Base-by-base conservation (phyloP, 1,284 basidiomycete species). In the Ustilago hordei region DNA sequence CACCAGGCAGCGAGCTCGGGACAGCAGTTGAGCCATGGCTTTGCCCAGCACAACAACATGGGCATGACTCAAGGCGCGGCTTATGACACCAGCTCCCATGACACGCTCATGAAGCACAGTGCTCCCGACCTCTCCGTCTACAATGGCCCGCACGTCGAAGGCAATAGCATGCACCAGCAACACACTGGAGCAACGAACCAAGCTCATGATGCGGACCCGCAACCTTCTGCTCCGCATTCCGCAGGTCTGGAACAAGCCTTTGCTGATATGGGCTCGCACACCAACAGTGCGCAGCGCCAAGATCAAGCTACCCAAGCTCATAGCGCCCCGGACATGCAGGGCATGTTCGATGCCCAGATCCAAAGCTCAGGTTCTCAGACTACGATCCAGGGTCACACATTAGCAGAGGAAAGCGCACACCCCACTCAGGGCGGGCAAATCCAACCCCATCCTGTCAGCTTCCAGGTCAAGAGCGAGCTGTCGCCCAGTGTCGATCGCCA, bases 171-270 rank as follows among this genome's bases (percentile, higher is more conserved):
- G 35, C 52, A 53, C 4, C 9, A 23, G n/a, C 61, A 60, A 12
- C 61, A 64, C 8, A 9, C 36, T 38, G 60, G 60, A 31, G 19
- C 9, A 8, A 39, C 5, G 15, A 15, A 47, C 6, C 64, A 64
- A 36, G 34, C 48, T 8, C 54, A 36, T 6, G 43, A 48, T 1
- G 50, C 15, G 9, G 54, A 50, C n/a, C 12, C 34, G 17, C 36
- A 32, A 7, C 32, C 54, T 23, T 7, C 36, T 34, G 53, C 45
- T 15, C 34, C 15, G 13, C 59, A 56, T 9, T 53, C 61, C 2
- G n/a, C 47, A 31, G 53, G 55, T 47, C 70, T 73, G 8, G 48
- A 57, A 8, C 60, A 73, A 39, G 58, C 57, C 4, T 68, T 64
- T 34, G 56, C 43, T 15, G 64, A 60, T 34, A 55, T 48, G 35